These are phyloP conservation scores for Starmera amethionina DNA, from an alignment of 805 yeast genomes.

Conservation along the genomic window DNA sequence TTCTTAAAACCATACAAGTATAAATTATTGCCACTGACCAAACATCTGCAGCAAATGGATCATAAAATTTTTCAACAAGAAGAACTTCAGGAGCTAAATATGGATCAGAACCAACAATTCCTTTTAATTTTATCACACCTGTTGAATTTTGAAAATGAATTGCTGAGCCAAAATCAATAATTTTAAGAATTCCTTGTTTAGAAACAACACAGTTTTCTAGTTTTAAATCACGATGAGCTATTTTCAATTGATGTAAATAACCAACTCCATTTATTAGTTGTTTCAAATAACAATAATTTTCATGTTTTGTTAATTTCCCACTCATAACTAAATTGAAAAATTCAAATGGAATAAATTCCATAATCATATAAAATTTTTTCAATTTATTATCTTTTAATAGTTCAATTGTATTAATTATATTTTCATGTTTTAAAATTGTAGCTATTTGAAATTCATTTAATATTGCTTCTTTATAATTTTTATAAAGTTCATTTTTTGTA, in stretches of 20 bases:
- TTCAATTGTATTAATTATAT: constrained; percentile 74
- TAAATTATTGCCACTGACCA: constrained; percentile 93
- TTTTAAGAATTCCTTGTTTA: constrained; percentile 62
- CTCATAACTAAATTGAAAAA: constrained; percentile 91
- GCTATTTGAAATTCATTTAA: constrained; percentile 79
- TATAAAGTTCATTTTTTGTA: constrained; percentile 47
- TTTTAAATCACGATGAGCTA: constrained; percentile 90
- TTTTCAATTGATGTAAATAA: constrained; percentile 70
- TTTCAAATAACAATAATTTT: constrained; percentile 71
- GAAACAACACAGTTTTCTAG: constrained; percentile 89
- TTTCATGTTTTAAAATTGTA: constrained; percentile 65
- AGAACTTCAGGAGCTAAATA: constrained; percentile 91
- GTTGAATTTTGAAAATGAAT: constrained; percentile 53
- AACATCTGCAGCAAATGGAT: constrained; percentile 80
- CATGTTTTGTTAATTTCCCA: constrained; percentile 62
- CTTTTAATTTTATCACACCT: constrained; percentile 57
- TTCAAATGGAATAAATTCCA: constrained; percentile 91
- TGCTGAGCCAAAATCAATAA: constrained; percentile 92
- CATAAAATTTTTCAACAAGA: constrained; percentile 39
- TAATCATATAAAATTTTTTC: constrained; percentile 53
- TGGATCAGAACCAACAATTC: constrained; percentile 94
- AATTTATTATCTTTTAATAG: constrained; percentile 54
- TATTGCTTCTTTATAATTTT: constrained; percentile 69
- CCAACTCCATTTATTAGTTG: constrained; percentile 71
- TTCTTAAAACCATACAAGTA: constrained; percentile 77